Evolutionary conservation across 495 filamentous ascomycete genomes (phyloP), one percentile per base, ranked within the genome.

Genomic region (Aeminium ludgeri): DNA sequence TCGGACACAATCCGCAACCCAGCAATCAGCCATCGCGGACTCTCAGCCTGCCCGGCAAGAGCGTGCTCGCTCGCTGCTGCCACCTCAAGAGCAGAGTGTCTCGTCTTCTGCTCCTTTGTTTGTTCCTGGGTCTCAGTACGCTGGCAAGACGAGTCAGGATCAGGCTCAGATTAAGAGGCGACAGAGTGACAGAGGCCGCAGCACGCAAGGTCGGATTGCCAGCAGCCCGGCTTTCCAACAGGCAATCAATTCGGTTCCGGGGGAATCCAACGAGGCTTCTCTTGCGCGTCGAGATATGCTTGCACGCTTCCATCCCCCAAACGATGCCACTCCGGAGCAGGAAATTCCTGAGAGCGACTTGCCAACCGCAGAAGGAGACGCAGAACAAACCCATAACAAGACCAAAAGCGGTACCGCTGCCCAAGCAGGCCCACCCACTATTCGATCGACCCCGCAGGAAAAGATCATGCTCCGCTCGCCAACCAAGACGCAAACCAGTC

Each of bases 21-120:
- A 58, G 28, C 42, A 34, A 2, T 49, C 52, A 6, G 50, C 52
- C 1, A 41, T 62, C 11, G 53, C 56, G 28, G 54, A 62, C 34
- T 62, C 59, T 12, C 59, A 62, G 37, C 55, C 54, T 12, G 39
- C 47, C 12, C 38, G 17, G 13, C 20, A 12, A 41, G 13, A 16
- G 30, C 16, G 27, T 20, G 16, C 38, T 8, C 4, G 18, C 12
- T 17, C 15, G 20, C 1, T 15, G 10, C 15, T 31, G 17, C 28
- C 5, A 7, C 12, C 15, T 17, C 28, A 36, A 13, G 10, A 18
- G 8, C 15, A 17, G 5, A 13, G 30, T 11, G 33, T 18, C 2
- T 25, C 23, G 23, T 40, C 44, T 7, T 38, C 43, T 1, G 31
- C 16, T 13, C 8, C 36, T 3, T 51, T 44, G 3, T 51, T 46